These are phyloP conservation scores for Xylaria scruposa DNA, from an alignment of 495 filamentous ascomycete genomes.

Conservation along the genomic window DNA sequence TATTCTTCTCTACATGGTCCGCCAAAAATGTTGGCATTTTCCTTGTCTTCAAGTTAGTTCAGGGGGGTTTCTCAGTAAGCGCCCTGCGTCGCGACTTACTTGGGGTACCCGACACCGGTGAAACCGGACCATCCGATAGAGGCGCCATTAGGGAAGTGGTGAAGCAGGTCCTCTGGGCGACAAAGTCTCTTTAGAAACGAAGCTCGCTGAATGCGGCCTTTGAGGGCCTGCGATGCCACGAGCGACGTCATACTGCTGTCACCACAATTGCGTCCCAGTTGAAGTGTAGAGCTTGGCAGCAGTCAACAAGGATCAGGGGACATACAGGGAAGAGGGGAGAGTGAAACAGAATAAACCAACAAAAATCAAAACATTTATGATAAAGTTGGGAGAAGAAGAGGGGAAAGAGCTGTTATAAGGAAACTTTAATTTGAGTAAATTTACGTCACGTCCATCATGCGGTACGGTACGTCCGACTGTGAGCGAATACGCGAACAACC, in stretches of 20 bases:
- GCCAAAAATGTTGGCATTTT: constrained; percentile 85
- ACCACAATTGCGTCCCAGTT: constrained; percentile 9
- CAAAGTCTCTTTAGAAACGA: constrained; percentile 82
- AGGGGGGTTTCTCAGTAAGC: background rate
- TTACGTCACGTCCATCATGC: constrained; percentile 6
- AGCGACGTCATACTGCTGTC: constrained; percentile 48
- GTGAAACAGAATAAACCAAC: background rate
- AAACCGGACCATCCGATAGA: constrained; percentile 93
- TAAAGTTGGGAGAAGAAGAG: background rate
- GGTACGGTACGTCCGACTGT: constrained; percentile 9
- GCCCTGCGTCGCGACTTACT: constrained; percentile 59
- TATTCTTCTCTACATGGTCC: constrained; percentile 89
- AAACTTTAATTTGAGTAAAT: constrained; percentile 6
- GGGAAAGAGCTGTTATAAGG: background rate
- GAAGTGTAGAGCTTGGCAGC: constrained; percentile 1
- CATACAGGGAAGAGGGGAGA: background rate
- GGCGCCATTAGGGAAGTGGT: constrained; percentile 79
- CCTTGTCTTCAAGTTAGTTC: constrained; percentile 51
- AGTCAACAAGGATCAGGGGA: background rate
- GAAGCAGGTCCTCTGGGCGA: constrained; percentile 78
- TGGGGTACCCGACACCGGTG: constrained; percentile 90
- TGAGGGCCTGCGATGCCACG: constrained; percentile 74
- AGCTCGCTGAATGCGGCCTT: constrained; percentile 74
- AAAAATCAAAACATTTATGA: constrained; percentile 1
- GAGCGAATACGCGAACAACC: constrained; percentile 16